A percentile compares a stretch with the other conserved stretches of the same genome.
Evolutionary conservation across 805 yeast genomes (phyloP).

Genomic region (Scheffersomyces lignosus): DNA sequence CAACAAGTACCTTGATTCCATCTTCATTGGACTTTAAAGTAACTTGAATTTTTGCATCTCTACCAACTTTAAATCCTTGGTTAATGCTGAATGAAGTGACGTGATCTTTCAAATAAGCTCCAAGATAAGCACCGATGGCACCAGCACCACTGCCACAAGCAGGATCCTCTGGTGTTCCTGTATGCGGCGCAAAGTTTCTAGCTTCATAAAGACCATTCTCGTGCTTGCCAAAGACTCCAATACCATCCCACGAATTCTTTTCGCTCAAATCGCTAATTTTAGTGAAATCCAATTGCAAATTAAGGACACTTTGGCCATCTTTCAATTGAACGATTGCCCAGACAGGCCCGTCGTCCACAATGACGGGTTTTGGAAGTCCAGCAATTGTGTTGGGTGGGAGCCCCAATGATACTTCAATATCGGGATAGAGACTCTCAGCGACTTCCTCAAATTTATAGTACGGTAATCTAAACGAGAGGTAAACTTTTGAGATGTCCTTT

Average conservation of each 20-base stretch:
- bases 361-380: slow-evolving; percentile 18
- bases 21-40: slow-evolving; percentile 11
- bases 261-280: slow-evolving; percentile 16
- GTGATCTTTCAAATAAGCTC: slow-evolving; percentile 6
- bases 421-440: slow-evolving; percentile 4
- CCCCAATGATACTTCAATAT: slow-evolving; percentile 10
- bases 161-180: slow-evolving; percentile 48
- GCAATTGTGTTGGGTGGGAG: slow-evolving; percentile 3
- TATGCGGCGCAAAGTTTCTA: slow-evolving; percentile 44
- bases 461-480: slow-evolving; percentile 30
- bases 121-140: slow-evolving; percentile 25
- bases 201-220: slow-evolving; percentile 25
- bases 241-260: slow-evolving; percentile 28
- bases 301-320: slow-evolving; percentile 29
- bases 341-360: slow-evolving; percentile 45
- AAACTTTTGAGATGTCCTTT: slow-evolving; percentile 3
- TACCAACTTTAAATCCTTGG: slow-evolving; percentile 28
- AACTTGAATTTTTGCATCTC: slow-evolving; percentile 39
- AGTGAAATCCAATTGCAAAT: slow-evolving; percentile 30
- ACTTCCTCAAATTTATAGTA: slow-evolving; percentile 11
- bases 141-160: slow-evolving; percentile 54
- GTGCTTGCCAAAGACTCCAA: slow-evolving; percentile 39
- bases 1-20: slow-evolving; percentile 25
- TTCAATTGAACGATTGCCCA: slow-evolving; percentile 43
- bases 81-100: slow-evolving; percentile 6